These are phyloP conservation scores for Tetrapisispora taiwanensis DNA, from an alignment of 805 yeast genomes.

Conservation along the genomic window DNA sequence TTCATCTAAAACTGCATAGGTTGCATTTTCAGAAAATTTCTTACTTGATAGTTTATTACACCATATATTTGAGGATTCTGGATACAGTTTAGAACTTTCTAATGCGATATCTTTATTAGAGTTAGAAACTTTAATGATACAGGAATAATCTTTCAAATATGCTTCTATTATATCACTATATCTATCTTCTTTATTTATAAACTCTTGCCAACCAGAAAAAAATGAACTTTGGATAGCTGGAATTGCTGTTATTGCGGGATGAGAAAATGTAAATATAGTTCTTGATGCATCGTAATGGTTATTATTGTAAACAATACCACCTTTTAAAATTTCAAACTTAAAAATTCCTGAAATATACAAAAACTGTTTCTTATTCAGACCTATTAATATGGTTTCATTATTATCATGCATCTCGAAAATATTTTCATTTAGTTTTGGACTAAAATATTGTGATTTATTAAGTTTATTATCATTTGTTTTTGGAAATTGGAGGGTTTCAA, in stretches of 20 bases:
- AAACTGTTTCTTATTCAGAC: constrained; percentile 18
- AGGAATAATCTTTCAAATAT: constrained; percentile 13
- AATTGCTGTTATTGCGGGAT: constrained; percentile 23
- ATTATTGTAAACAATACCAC: constrained; percentile 26
- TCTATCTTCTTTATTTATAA: constrained; percentile 5
- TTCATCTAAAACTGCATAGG: constrained; percentile 11
- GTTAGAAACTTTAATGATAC: constrained; percentile 16
- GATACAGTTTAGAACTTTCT: constrained; percentile 9
- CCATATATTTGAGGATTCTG: constrained; percentile 20
- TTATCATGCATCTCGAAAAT: constrained; percentile 7
- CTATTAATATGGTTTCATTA: constrained; percentile 11
- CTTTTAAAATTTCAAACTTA: constrained; percentile 22
- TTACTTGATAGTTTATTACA: constrained; percentile 5
- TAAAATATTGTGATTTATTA: constrained; percentile 4
- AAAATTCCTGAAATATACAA: constrained; percentile 22
- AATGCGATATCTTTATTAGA: constrained; percentile 9
- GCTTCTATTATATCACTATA: constrained; percentile 5
- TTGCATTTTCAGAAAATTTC: constrained; percentile 4
- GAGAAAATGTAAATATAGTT: constrained; percentile 16
- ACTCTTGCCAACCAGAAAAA: constrained; percentile 28
- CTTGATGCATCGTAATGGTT: constrained; percentile 25
- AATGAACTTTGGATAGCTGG: constrained; percentile 22
- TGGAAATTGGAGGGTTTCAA: too few species aligned
- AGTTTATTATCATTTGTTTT: too few species aligned
- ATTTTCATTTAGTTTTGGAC: constrained; percentile 9